Base-by-base conservation (phyloP, 1,139 yeast species). In the Zygoascus hellenicus region DNA sequence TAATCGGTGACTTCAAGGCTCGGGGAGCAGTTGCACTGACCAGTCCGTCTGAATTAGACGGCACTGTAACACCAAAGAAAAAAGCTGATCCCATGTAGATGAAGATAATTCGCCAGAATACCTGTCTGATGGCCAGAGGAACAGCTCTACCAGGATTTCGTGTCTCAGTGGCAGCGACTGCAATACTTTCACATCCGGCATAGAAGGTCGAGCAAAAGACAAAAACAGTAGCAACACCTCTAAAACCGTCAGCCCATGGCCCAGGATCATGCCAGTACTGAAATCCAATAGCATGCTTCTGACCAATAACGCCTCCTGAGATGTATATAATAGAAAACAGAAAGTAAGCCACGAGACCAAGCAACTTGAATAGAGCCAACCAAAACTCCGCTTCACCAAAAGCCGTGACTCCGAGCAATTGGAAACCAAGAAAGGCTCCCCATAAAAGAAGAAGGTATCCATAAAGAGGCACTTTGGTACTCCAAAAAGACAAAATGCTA, bases 191-290 rank as follows among this genome's bases (percentile, higher is more conserved):
- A 52, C 90, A 82, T 29, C 94, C 95, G n/a, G 76, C 71, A 44
- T 80, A 60, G 79, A 85, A 80, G 30, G 74, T 63, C 10, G 85
- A 78, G 43, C 87, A 82, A 64, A 78, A 82, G 9, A 83, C 85
- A 59, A 84, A 81, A 2, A 85, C 81, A 47, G 70, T 74, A 11
- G 83, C 89, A 40, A 83, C 80, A 45, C 89, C 86, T 52, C 76
- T 72, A 60, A 82, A 80, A 0, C 87, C 87, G 48, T 70, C 59
- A 77, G 70, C 62, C 47, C 67, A 87, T 1, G 96, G 82, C 46
- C 96, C 96, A 2, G 96, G 96, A 61, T 89, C 70, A 66, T 90
- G 80, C 97, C 97, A 90, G 70, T 89, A 88, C n/a, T 62, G 66
- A 57, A 66, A 66, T 4, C 70, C 70, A 33, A 65, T 51, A 0